Percentiles rank a stretch among this genome's conserved stretches.
phyloP scores from a whole-genome alignment of 345 rosid species.

The Mallotus nudiflorus region DNA sequence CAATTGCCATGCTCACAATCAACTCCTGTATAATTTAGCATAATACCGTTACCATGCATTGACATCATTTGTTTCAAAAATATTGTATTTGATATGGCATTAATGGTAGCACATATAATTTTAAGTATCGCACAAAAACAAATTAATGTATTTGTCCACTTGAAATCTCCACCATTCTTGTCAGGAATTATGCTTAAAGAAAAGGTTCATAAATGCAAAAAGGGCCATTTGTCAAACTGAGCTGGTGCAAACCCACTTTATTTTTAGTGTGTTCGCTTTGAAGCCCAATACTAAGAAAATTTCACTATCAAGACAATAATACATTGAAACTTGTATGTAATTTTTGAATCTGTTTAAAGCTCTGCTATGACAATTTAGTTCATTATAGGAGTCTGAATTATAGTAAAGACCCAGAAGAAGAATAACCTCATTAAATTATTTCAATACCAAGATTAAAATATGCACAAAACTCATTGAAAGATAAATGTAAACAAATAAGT shows the following conservation, averaged over 20 bases:
- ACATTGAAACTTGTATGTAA: not conserved
- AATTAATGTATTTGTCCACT: too few relatives aligned
- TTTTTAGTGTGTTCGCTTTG: not conserved
- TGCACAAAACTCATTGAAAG: not conserved
- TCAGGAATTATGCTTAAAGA: constrained; percentile 27
- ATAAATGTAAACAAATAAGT: not conserved
- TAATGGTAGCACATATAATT: too few relatives aligned
- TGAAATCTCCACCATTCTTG: constrained; percentile 21
- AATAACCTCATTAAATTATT: not conserved
- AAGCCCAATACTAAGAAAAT: not conserved
- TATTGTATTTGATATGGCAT: not conserved
- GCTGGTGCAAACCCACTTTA: too few relatives aligned
- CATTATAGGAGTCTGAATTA: not conserved
- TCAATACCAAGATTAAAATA: not conserved
- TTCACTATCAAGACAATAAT: not conserved
- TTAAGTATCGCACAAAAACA: too few relatives aligned
- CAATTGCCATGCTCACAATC: constrained; percentile 93
- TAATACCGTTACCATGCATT: not conserved
- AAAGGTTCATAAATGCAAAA: too few relatives aligned
- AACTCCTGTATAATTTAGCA: constrained; percentile 50
- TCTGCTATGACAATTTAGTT: not conserved
- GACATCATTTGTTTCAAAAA: too few relatives aligned
- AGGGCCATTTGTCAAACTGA: too few relatives aligned
- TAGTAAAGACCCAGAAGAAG: not conserved
- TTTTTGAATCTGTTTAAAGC: not conserved